These are phyloP conservation scores for Pelargonium australe DNA, from an alignment of 441 rosid genomes.

Conservation along the genomic window DNA sequence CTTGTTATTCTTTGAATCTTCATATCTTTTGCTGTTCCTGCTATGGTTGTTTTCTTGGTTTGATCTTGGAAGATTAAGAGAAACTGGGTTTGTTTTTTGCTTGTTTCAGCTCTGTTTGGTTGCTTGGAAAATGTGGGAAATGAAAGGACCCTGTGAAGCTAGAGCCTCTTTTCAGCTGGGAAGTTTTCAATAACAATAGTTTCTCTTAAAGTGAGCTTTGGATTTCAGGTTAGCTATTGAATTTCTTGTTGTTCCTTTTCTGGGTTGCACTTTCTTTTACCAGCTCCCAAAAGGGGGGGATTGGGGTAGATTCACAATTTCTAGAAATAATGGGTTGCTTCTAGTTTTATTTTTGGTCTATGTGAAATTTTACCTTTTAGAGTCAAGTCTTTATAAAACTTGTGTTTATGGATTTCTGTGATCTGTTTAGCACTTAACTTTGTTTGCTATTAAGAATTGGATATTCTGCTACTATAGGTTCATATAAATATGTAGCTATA, in stretches of 20 bases:
- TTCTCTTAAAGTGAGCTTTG: neutral
- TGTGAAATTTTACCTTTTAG: neutral
- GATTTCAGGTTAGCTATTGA: slow-evolving; percentile 1
- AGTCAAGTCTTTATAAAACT: neutral
- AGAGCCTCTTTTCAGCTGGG: slow-evolving; percentile 8
- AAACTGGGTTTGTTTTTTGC: neutral
- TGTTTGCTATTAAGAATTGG: neutral
- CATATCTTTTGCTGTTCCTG: neutral
- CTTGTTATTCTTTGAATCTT: neutral
- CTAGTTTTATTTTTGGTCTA: neutral
- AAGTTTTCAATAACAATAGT: neutral
- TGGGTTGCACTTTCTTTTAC: neutral
- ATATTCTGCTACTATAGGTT: neutral
- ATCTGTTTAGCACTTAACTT: neutral
- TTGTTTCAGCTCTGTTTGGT: slow-evolving; percentile 13
- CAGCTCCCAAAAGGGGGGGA: neutral
- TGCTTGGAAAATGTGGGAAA: slow-evolving; percentile 15
- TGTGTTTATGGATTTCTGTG: neutral
- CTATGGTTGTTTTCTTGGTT: slow-evolving; percentile 7
- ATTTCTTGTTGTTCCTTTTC: neutral
- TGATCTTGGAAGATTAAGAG: slow-evolving; percentile 8
- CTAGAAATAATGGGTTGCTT: neutral
- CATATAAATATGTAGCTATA: neutral
- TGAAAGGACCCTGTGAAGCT: neutral
- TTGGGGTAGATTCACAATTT: neutral